Percentiles rank a stretch among this genome's conserved stretches.
Evolutionary conservation across 345 rosid genomes (phyloP).

Genomic region (Syzygium aromaticum): DNA sequence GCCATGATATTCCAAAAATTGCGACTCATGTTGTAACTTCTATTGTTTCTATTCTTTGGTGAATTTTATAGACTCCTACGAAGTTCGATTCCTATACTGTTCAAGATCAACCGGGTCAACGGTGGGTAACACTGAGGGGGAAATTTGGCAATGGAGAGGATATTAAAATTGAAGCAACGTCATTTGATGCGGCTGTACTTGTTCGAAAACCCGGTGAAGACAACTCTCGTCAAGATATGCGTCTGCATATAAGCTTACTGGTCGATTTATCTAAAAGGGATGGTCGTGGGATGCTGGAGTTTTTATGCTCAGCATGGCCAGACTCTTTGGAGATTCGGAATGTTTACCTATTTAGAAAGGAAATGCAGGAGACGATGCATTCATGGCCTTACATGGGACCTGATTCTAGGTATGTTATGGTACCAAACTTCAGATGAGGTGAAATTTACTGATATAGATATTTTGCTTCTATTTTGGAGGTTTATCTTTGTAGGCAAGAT

Average conservation of each 20-base stretch:
- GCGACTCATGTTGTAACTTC: neutral
- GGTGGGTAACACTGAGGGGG: conserved; percentile 43
- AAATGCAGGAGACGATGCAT: conserved; percentile 13
- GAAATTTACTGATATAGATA: neutral
- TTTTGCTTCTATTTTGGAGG: neutral
- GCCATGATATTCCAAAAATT: neutral
- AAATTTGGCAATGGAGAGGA: conserved; percentile 30
- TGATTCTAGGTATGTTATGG: conserved; percentile 33
- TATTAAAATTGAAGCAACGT: conserved; percentile 48
- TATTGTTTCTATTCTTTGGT: neutral
- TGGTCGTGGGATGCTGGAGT: conserved; percentile 22
- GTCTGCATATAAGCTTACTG: conserved; percentile 51
- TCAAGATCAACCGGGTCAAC: conserved; percentile 48
- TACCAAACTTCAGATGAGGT: neutral
- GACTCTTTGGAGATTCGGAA: conserved; percentile 49
- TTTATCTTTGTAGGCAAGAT: neutral
- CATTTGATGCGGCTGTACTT: conserved; percentile 53
- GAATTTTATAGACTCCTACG: conserved; percentile 31
- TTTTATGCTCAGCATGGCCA: conserved; percentile 69
- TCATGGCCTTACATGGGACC: conserved; percentile 56
- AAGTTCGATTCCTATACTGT: conserved; percentile 46
- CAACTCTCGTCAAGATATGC: conserved; percentile 30
- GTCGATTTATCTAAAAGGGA: conserved; percentile 38
- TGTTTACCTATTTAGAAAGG: conserved; percentile 23
- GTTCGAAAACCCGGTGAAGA: conserved; percentile 41